Conservation (phyloP, 768 basidiomycete genomes). For the Holtermannia corniformis region DNA sequence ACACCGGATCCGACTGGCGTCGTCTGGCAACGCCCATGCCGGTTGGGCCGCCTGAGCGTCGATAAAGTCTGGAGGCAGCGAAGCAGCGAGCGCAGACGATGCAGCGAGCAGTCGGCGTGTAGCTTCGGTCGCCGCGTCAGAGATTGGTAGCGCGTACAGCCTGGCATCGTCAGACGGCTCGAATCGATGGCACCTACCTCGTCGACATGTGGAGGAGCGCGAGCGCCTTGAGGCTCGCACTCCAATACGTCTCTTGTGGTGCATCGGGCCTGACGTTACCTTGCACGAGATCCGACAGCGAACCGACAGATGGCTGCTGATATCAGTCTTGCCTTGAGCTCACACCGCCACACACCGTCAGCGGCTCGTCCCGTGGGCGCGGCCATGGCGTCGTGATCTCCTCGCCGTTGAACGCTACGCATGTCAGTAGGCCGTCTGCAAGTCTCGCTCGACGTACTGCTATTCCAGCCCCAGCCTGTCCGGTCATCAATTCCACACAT, state of each 20-base stretch:
- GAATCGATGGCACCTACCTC: too few relatives aligned
- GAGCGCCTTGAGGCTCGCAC: not conserved
- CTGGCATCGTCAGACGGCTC: not conserved
- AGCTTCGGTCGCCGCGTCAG: not conserved
- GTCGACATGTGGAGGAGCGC: not conserved
- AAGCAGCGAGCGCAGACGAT: not conserved
- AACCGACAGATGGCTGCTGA: too few relatives aligned
- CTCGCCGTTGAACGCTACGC: constrained; percentile 15
- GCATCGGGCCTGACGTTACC: too few relatives aligned
- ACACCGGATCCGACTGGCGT: too few relatives aligned
- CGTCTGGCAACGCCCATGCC: too few relatives aligned
- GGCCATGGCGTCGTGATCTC: constrained; percentile 31
- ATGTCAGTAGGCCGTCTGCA: not conserved
- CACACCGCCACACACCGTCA: too few relatives aligned
- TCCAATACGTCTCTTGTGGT: not conserved
- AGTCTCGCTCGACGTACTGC: not conserved
- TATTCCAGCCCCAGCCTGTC: constrained; percentile 11
- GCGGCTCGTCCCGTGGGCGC: not conserved
- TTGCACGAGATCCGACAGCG: too few relatives aligned
- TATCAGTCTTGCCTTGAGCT: too few relatives aligned
- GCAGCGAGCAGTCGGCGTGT: not conserved
- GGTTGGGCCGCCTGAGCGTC: too few relatives aligned
- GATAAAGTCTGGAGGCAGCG: not conserved
- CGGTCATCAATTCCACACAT: not conserved
- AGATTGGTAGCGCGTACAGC: not conserved